Evolutionary conservation across 805 yeast species (phyloP).

Genomic region (Kodamaea restingae): DNA sequence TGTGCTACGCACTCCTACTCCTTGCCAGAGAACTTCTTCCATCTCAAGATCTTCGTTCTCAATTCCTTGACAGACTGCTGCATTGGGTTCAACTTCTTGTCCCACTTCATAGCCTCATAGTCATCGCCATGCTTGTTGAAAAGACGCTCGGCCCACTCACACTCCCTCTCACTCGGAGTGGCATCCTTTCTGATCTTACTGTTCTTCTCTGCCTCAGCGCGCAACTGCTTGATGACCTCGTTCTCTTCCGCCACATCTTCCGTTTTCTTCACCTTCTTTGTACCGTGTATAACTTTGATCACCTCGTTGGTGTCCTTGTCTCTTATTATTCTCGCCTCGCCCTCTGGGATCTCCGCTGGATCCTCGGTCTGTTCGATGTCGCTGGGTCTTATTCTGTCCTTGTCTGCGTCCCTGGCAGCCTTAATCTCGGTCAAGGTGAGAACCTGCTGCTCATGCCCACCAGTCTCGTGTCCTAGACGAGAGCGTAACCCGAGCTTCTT

Average conservation of each 20-base stretch:
- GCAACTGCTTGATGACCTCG: conserved; percentile 61
- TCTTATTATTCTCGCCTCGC: conserved; percentile 73
- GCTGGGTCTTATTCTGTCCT: conserved; percentile 32
- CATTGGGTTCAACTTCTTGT: conserved; percentile 72
- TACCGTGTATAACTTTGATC: conserved; percentile 65
- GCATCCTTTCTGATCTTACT: conserved; percentile 52
- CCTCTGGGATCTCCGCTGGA: conserved; percentile 64
- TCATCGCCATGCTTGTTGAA: conserved; percentile 82
- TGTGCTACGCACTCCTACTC: background rate
- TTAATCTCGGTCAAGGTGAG: conserved; percentile 33
- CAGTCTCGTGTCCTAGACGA: conserved; percentile 64
- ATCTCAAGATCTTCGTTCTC: conserved; percentile 62
- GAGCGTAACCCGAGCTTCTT: conserved; percentile 72
- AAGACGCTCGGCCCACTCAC: conserved; percentile 61
- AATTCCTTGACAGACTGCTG: conserved; percentile 87
- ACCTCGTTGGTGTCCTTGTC: conserved; percentile 65
- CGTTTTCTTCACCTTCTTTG: conserved; percentile 47
- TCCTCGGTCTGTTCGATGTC: conserved; percentile 44
- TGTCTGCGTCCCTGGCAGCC: conserved; percentile 26
- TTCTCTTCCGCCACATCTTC: conserved; percentile 1
- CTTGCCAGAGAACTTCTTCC: conserved; percentile 49
- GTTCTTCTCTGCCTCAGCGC: conserved; percentile 41
- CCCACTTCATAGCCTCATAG: conserved; percentile 89
- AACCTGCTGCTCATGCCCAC: conserved; percentile 72
- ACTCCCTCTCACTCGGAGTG: conserved; percentile 66